These are phyloP conservation scores for Agaricales sp. DNA, from an alignment of 1,284 basidiomycete genomes.

Conservation along the genomic window DNA sequence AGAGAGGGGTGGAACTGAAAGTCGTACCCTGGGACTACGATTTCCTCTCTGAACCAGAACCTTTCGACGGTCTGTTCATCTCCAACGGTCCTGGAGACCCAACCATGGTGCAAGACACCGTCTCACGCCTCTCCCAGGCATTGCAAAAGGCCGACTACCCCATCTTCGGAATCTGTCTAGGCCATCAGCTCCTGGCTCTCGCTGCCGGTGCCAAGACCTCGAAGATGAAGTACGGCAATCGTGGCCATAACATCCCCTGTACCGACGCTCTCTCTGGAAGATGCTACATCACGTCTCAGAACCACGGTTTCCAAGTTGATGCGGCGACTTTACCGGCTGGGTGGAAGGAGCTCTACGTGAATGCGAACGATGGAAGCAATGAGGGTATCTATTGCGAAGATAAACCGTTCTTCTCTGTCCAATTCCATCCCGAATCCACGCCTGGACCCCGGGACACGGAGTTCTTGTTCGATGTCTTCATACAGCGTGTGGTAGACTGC, in stretches of 20 bases:
- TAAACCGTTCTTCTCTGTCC: slow-evolving; percentile 97
- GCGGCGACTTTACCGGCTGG: slow-evolving; percentile 67
- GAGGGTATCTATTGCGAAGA: slow-evolving; percentile 93
- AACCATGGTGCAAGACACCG: slow-evolving; percentile 71
- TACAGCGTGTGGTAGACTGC: slow-evolving; percentile 78
- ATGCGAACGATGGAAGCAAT: slow-evolving; percentile 96
- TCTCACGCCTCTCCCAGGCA: slow-evolving; percentile 62
- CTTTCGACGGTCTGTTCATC: slow-evolving; percentile 92
- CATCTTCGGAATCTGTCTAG: slow-evolving; percentile 98
- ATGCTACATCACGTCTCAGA: slow-evolving; percentile 99
- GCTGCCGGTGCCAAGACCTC: slow-evolving; percentile 91
- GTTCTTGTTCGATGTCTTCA: slow-evolving; percentile 97
- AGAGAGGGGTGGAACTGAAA: slow-evolving; percentile 92
- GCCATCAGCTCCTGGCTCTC: slow-evolving; percentile 93
- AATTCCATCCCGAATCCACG: slow-evolving; percentile 98
- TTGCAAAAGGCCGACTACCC: slow-evolving; percentile 72
- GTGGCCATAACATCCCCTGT: slow-evolving; percentile 98
- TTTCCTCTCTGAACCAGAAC: slow-evolving; percentile 67
- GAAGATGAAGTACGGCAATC: slow-evolving; percentile 99
- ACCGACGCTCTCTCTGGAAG: slow-evolving; percentile 89
- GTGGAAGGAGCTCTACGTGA: slow-evolving; percentile 93
- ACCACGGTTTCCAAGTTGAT: slow-evolving; percentile 98
- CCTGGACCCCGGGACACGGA: slow-evolving; percentile 99
- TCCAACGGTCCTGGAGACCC: slow-evolving; percentile 99
- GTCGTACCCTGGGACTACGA: slow-evolving; percentile 98